These are phyloP conservation scores for Leishmania amazonensis DNA, from an alignment of 208 protist species.

Conservation along the genomic window DNA sequence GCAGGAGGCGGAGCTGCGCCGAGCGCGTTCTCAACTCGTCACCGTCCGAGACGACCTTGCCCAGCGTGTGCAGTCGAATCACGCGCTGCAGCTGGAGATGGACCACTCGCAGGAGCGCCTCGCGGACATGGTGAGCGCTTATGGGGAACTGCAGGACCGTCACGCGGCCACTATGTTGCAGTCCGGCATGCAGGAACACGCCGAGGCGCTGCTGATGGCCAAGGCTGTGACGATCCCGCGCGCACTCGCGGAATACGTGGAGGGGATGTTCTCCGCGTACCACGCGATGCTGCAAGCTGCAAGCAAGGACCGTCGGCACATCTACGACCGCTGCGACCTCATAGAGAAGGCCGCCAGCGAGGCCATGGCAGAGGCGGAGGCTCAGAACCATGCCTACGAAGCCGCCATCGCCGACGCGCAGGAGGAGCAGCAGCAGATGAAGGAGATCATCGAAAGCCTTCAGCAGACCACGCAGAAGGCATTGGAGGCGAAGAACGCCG, in stretches of 20 bases:
- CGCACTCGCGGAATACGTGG: slow-evolving; percentile 37
- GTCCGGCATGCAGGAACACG: slow-evolving; percentile 30
- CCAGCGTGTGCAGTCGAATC: slow-evolving; percentile 45
- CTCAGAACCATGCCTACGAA: slow-evolving; percentile 51
- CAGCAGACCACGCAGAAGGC: slow-evolving; percentile 35
- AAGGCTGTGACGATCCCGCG: slow-evolving; percentile 58
- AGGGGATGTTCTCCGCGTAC: slow-evolving; percentile 33
- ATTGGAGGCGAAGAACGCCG: slow-evolving; percentile 26
- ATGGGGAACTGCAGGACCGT: slow-evolving; percentile 43
- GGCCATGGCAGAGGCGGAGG: slow-evolving; percentile 66
- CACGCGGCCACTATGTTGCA: slow-evolving; percentile 13
- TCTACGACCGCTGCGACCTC: slow-evolving; percentile 49
- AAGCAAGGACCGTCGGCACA: slow-evolving; percentile 36
- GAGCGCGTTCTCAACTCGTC: slow-evolving; percentile 42
- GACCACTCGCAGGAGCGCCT: slow-evolving; percentile 49
- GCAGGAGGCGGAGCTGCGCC: slow-evolving; percentile 48
- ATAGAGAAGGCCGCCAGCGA: slow-evolving; percentile 59
- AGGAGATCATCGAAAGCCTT: slow-evolving; percentile 41
- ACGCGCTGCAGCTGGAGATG: slow-evolving; percentile 48
- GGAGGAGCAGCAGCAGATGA: slow-evolving; percentile 62
- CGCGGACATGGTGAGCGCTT: slow-evolving; percentile 35
- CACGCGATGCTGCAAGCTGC: slow-evolving; percentile 31
- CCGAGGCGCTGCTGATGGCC: slow-evolving; percentile 48
- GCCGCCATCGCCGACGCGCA: slow-evolving; percentile 51
- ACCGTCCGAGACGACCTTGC: slow-evolving; percentile 51